Evolutionary conservation across 2,329 filamentous ascomycete genomes (phyloP).

Genomic region (Penicillium crustosum): DNA sequence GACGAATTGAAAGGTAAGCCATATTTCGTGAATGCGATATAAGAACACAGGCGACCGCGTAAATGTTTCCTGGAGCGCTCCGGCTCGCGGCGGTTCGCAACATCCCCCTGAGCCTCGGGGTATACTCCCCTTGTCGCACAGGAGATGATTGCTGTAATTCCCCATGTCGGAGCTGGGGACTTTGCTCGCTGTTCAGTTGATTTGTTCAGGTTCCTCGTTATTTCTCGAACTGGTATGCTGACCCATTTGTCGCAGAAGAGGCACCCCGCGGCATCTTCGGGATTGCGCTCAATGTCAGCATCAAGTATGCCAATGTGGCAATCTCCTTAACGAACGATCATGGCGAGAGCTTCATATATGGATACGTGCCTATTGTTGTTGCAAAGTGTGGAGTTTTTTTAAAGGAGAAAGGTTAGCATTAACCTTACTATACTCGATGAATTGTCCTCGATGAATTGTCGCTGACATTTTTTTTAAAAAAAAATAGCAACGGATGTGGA

Average conservation of each 20-base stretch:
- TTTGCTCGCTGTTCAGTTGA: background rate
- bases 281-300: slow-evolving; percentile 87
- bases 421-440: slow-evolving; percentile 25
- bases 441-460: background rate
- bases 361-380: slow-evolving; percentile 96
- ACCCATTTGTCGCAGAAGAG: slow-evolving; percentile 20
- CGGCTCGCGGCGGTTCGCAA: background rate
- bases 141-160: background rate
- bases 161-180: background rate
- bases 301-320: slow-evolving; percentile 95
- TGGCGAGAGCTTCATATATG: slow-evolving; percentile 95
- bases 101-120: background rate
- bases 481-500: slow-evolving; percentile 81
- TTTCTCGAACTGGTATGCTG: slow-evolving; percentile 5
- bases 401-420: slow-evolving; percentile 85
- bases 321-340: slow-evolving; percentile 93
- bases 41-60: background rate
- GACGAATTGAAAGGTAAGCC: slow-evolving; percentile 62
- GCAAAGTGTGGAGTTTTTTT: slow-evolving; percentile 96
- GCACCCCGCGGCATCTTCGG: slow-evolving; percentile 81
- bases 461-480: slow-evolving; percentile 28
- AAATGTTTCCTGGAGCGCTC: background rate
- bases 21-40: background rate
- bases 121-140: slow-evolving; percentile 3
- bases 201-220: background rate